Evolutionary conservation across 768 basidiomycete genomes (phyloP), one percentile per base, ranked within the genome.

Genomic region (Rhizopogon sp.): DNA sequence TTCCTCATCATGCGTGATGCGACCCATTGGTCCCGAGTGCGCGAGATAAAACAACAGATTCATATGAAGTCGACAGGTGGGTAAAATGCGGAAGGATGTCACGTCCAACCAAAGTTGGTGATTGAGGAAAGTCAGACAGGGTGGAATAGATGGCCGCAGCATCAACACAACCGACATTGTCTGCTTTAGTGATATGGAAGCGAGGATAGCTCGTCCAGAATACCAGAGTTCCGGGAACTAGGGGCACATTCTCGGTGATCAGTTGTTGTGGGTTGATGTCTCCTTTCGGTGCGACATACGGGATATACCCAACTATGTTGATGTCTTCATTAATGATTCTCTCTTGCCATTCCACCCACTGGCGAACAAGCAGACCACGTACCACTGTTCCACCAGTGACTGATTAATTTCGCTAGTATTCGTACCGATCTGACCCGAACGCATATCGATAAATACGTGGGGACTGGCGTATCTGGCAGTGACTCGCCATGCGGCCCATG

Each of bases 401-500:
- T 60, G 63, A 1, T 39, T 45, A n/a, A 63, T 60, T 6, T 13
- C 28, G 1, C 17, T 39, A 31, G 25, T 25, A 25, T 25, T 25
- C 4, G 25, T 4, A 39, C 54, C 58, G 2, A 17, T 31, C 25
- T 44, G 42, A 1, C 31, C 54, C 42, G 4, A 43, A 25, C 13
- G 51, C 9, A 35, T 54, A 20, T 2, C 50, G 47, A 16, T 43
- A 44, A 13, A 13, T 13, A 13, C 35, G 11, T 13, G 10, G 35
- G 9, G 9, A 13, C 35, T 13, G 11, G 13, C 50, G 35, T 55
- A 55, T 20, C 28, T 17, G 17, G 56, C 46, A 4, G 58, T 61
- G 25, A 61, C 63, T 31, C 50, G 62, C 64, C 64, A 65, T 5
- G 61, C 64, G 3, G 61, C 54, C 64, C 64, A 65, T n/a, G 64